Percentiles rank a stretch among this genome's conserved stretches.
These are phyloP conservation scores for Schoenoplectus tabernaemontani DNA, from an alignment of 202 grass and related monocot species.

Conservation along the genomic window DNA sequence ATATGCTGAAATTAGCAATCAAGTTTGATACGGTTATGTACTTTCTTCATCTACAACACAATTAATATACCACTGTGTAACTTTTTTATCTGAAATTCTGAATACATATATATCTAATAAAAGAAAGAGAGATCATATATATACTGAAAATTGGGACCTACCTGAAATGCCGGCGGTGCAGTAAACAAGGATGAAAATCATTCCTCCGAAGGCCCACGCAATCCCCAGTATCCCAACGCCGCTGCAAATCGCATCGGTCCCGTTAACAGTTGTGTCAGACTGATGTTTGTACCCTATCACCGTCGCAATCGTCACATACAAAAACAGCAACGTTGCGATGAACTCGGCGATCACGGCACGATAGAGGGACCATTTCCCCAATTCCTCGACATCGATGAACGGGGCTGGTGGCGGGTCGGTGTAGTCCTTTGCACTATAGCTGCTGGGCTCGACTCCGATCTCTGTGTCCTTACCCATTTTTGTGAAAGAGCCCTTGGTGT, in stretches of 20 bases:
- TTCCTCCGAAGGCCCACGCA: conserved; percentile 91
- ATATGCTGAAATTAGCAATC: no score
- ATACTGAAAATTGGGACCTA: not conserved
- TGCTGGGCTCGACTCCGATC: conserved; percentile 19
- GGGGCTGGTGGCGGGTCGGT: conserved; percentile 61
- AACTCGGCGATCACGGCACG: conserved; percentile 88
- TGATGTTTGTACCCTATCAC: conserved; percentile 78
- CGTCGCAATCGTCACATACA: conserved; percentile 74
- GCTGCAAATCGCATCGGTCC: conserved; percentile 39
- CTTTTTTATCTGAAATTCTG: not conserved
- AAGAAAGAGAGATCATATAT: not conserved
- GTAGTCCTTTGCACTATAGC: conserved; percentile 66
- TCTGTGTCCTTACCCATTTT: conserved; percentile 42
- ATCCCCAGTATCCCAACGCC: conserved; percentile 72
- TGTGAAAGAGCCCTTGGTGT: conserved; percentile 36
- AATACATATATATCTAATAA: not conserved
- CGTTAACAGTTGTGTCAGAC: not conserved
- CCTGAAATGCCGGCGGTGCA: conserved; percentile 91
- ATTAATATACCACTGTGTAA: no score
- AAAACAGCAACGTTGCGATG: conserved; percentile 77
- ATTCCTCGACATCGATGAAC: conserved; percentile 54
- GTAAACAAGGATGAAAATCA: conserved; percentile 97
- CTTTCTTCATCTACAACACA: no score
- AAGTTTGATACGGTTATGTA: no score
- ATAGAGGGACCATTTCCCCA: conserved; percentile 68